Evolutionary conservation across 2,329 filamentous ascomycete species (phyloP).

Genomic region (Metarhizium robertsii): DNA sequence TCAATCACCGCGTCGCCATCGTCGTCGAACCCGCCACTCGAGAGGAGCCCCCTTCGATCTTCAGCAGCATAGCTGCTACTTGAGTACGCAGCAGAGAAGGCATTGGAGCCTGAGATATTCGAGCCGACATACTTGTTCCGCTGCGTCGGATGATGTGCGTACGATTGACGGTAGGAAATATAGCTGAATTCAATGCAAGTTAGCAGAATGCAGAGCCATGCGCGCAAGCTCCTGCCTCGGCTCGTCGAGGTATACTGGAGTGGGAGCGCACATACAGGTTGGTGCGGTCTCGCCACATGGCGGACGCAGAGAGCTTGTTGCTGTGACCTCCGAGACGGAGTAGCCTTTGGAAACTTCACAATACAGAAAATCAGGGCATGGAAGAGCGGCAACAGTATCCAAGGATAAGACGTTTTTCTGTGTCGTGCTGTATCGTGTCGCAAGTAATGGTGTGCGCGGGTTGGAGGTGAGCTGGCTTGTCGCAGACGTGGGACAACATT

Average conservation of each 20-base stretch:
- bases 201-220: neutral
- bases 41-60: constrained; percentile 70
- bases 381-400: neutral
- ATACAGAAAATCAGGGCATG: neutral
- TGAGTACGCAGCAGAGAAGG: constrained; percentile 51
- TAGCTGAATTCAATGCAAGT: constrained; percentile 50
- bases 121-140: constrained; percentile 57
- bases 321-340: constrained; percentile 15
- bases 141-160: constrained; percentile 86
- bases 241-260: neutral
- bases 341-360: neutral
- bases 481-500: neutral
- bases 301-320: constrained; percentile 37
- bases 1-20: constrained; percentile 94
- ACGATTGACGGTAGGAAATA: constrained; percentile 98
- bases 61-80: constrained; percentile 36
- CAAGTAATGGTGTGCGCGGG: too few species aligned
- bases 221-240: neutral
- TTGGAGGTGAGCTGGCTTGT: neutral
- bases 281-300: constrained; percentile 98
- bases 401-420: neutral
- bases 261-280: constrained; percentile 63
- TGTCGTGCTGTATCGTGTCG: neutral
- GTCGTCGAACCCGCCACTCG: constrained; percentile 66
- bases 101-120: constrained; percentile 37